These are phyloP conservation scores for Jimgerdemannia flammicorona DNA, from an alignment of 192 early-diverging fungal species.

Conservation along the genomic window DNA sequence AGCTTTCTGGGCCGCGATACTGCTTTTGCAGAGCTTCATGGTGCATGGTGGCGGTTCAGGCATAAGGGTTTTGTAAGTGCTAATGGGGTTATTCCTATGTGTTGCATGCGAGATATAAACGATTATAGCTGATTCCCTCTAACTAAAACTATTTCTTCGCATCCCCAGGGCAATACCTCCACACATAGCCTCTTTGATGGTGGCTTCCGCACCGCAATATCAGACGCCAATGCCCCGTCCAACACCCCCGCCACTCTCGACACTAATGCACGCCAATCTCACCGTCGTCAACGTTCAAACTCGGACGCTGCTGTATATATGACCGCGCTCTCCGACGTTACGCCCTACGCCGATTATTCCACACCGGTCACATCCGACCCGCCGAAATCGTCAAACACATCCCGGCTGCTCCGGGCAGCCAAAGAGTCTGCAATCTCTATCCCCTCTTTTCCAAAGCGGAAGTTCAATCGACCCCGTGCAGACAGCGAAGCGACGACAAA, in stretches of 20 bases:
- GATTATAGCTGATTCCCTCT: too few relatives aligned
- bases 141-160: too few relatives aligned
- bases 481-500: not conserved
- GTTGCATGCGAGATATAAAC: too few relatives aligned
- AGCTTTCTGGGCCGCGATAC: conserved; percentile 44
- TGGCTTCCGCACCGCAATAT: not conserved
- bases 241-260: not conserved
- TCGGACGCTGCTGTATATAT: not conserved
- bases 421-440: not conserved
- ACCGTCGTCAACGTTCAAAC: not conserved
- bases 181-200: not conserved
- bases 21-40: conserved; percentile 29
- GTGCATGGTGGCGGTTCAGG: not conserved
- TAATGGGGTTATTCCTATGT: not conserved
- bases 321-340: not conserved
- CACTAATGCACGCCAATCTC: not conserved
- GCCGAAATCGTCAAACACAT: not conserved
- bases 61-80: not conserved
- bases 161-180: not conserved
- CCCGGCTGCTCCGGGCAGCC: not conserved
- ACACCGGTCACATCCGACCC: not conserved
- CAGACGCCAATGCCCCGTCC: not conserved
- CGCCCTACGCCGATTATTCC: not conserved
- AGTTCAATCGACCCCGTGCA: not conserved
- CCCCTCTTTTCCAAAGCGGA: not conserved